Percentiles rank a stretch among this genome's conserved stretches.
Conservation (phyloP, 2,329 filamentous ascomycete species). For the Talaromyces funiculosus region DNA sequence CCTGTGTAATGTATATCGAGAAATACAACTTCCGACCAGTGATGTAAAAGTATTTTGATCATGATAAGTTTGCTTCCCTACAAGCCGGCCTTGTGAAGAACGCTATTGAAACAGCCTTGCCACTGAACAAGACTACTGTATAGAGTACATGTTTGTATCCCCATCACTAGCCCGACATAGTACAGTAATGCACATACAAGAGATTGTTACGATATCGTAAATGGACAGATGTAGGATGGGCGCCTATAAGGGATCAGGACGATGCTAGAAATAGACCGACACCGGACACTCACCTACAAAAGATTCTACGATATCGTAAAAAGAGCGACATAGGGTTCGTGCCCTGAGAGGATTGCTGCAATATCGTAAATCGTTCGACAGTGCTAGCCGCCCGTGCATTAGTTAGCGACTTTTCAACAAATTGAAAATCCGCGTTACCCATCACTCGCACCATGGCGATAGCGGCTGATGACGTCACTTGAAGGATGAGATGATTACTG, state of each 20-base stretch:
- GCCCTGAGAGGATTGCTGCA: neutral
- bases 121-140: no score
- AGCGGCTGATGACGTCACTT: neutral
- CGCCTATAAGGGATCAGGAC: no score
- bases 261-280: neutral
- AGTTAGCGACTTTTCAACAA: neutral
- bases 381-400: neutral
- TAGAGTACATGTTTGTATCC: no score
- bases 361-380: neutral
- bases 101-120: no score
- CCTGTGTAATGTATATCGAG: no score
- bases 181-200: no score
- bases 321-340: neutral
- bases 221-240: no score
- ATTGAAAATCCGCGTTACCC: neutral
- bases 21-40: no score
- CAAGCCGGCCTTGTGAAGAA: neutral
- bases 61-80: no score
- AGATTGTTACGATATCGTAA: no score
- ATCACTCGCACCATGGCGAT: neutral
- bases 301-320: neutral
- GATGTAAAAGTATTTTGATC: no score
- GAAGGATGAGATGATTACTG: neutral
- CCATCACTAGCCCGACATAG: no score
- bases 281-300: neutral